Evolutionary conservation across 306 rosid genomes (phyloP).

Genomic region (Aeschynomene evenia): DNA sequence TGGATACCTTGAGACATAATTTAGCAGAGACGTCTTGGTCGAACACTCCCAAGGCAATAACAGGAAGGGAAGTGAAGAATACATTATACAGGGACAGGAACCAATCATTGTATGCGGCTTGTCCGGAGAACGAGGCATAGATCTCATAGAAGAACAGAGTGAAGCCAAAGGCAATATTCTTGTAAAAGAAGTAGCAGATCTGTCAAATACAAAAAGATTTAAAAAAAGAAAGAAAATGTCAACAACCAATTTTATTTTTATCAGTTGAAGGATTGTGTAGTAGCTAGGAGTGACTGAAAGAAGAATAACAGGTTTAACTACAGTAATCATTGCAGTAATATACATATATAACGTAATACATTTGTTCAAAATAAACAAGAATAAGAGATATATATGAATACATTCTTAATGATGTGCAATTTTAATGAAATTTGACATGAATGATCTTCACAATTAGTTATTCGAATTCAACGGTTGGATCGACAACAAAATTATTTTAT

Average conservation of each 20-base stretch:
- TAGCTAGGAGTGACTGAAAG: neutral
- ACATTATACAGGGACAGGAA: slow-evolving; percentile 69
- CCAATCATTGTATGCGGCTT: slow-evolving; percentile 83
- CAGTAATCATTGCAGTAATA: neutral
- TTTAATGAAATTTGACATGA: too few relatives aligned
- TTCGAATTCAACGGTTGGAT: too few relatives aligned
- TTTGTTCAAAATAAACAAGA: too few relatives aligned
- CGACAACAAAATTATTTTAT: too few relatives aligned
- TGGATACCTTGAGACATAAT: slow-evolving; percentile 73
- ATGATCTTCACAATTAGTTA: too few relatives aligned
- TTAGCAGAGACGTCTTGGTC: slow-evolving; percentile 85
- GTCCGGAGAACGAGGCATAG: slow-evolving; percentile 80
- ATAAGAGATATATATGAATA: too few relatives aligned
- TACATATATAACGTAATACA: too few relatives aligned
- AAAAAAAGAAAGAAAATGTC: too few relatives aligned
- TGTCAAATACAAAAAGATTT: slow-evolving; percentile 31
- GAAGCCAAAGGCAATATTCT: slow-evolving; percentile 81
- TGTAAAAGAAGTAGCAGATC: slow-evolving; percentile 98
- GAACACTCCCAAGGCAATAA: slow-evolving; percentile 83
- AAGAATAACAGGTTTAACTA: neutral
- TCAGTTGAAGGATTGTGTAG: neutral
- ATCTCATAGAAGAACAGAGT: slow-evolving; percentile 75
- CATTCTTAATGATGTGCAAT: too few relatives aligned
- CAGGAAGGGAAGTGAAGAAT: slow-evolving; percentile 97
- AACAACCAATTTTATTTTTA: neutral